Evolutionary conservation across 108 stramenopile genomes (phyloP).

Genomic region (Nitzschia sp.): DNA sequence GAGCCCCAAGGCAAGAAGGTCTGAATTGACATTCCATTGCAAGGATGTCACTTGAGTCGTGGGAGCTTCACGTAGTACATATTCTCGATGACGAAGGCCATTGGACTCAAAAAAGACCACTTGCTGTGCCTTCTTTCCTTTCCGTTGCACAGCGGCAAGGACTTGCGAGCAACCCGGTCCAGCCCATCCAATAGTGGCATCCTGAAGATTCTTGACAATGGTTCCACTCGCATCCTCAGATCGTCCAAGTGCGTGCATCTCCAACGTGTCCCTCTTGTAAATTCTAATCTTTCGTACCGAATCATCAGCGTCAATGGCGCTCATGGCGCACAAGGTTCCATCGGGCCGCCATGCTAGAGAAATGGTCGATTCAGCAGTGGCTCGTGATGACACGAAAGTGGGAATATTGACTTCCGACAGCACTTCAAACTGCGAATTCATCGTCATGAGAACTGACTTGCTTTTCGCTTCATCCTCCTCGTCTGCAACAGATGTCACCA

Average conservation of each 20-base stretch:
- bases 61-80: conserved; percentile 41
- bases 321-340: conserved; percentile 67
- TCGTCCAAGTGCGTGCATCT: conserved; percentile 65
- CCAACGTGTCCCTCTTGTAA: conserved; percentile 60
- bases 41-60: conserved; percentile 40
- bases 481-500: conserved; percentile 62
- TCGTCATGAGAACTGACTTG: conserved; percentile 73
- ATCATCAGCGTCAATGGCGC: conserved; percentile 58
- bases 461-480: conserved; percentile 45
- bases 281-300: conserved; percentile 62
- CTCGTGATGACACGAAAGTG: conserved; percentile 25
- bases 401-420: conserved; percentile 65
- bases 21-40: conserved; percentile 69
- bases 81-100: conserved; percentile 83
- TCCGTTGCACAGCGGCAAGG: conserved; percentile 66
- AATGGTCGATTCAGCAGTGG: conserved; percentile 36
- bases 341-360: conserved; percentile 79
- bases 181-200: conserved; percentile 65
- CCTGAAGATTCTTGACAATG: conserved; percentile 63
- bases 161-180: conserved; percentile 75
- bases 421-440: conserved; percentile 83
- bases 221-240: conserved; percentile 83
- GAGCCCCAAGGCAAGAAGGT: conserved; percentile 67
- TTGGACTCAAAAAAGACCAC: conserved; percentile 89
- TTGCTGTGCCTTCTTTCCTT: conserved; percentile 58